Evolutionary conservation across 306 rosid species (phyloP).

Genomic region (Fragaria iinumae): DNA sequence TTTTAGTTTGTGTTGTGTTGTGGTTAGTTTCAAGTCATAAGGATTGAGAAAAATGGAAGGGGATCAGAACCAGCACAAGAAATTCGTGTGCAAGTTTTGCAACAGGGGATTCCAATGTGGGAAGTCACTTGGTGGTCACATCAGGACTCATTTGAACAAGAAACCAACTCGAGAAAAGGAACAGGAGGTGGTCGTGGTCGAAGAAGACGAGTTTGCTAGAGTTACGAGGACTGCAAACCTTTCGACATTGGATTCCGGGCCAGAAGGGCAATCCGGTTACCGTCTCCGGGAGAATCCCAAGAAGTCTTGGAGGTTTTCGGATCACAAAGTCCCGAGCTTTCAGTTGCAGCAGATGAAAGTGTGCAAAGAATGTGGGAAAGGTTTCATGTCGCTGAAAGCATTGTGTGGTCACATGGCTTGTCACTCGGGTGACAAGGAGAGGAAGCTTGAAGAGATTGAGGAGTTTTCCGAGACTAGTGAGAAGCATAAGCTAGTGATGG

Average conservation of each 20-base stretch:
- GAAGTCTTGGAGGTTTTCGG: conserved; percentile 62
- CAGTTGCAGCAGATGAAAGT: conserved; percentile 33
- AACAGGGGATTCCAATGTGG: conserved; percentile 60
- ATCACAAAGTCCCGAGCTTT: conserved; percentile 31
- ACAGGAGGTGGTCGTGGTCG: conserved; percentile 18
- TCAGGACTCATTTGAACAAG: conserved; percentile 63
- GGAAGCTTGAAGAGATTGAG: conserved; percentile 28
- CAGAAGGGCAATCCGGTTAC: conserved; percentile 47
- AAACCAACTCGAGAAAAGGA: conserved; percentile 31
- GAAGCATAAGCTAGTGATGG: conserved; percentile 52
- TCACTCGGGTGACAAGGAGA: conserved; percentile 66
- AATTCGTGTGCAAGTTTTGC: conserved; percentile 75
- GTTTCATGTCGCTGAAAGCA: conserved; percentile 75
- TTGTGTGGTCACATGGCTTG: conserved; percentile 87
- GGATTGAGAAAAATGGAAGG: conserved; percentile 25
- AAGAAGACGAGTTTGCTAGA: conserved; percentile 2
- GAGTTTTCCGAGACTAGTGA: conserved; percentile 29
- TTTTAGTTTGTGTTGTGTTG: conserved; percentile 15
- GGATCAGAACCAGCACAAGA: conserved; percentile 53
- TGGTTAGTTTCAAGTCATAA: conserved; percentile 24
- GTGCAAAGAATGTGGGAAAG: conserved; percentile 84
- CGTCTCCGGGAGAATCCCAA: conserved; percentile 79
- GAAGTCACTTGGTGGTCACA: conserved; percentile 77
- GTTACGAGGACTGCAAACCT: conserved; percentile 29
- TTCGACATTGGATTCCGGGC: conserved; percentile 43